Evolutionary conservation across 371 early-diverging fungal species (phyloP), one percentile per base, ranked within the genome.

Genomic region (Mucor plumbeus): DNA sequence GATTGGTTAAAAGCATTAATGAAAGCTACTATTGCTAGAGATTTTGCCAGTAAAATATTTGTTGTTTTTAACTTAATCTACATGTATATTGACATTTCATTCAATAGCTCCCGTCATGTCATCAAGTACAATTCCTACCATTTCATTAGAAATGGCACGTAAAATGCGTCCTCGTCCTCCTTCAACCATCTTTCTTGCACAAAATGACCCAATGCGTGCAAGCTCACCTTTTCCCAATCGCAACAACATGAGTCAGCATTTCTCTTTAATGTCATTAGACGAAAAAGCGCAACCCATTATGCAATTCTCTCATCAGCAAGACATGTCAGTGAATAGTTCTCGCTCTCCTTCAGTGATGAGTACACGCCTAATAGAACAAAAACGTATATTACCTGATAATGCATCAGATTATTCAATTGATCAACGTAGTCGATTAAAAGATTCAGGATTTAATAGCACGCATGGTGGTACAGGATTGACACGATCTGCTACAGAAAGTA

Each of bases 11-110:
- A 86, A 56, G 85, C 88, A 1, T 54, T 92, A 63, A 88, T 90
- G 84, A 92, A 92, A 74, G 87, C 88, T 7, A 89, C 91, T 6
- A 92, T 92, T 65, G 79, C 84, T 13, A 77, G 89, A 11, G 86
- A 90, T 67, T 72, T 72, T 50, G 69, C 63, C 59, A 81, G 86
- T 86, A 81, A 67, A 44, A 11, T 54, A 31, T 6, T 5, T 14
- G 4, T 33, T 33, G n/a, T 0, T 31, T 14, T 14, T 14, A 11
- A 15, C 54, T 26, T 47, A 19, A 17, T 17, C 3, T 19, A 19
- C 26, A 26, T 26, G 26, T 47, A 4, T 47, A 47, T 10, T 47
- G 5, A 13, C 26, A 57, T 5, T 26, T 26, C 14, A 15, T 5
- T 15, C 14, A 15, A 39, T 74, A 74, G 88, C 88, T 3, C 91